Evolutionary conservation across 305 asterid species (phyloP), one percentile per base, ranked within the genome.

Genomic region (Fraxinus ornus): DNA sequence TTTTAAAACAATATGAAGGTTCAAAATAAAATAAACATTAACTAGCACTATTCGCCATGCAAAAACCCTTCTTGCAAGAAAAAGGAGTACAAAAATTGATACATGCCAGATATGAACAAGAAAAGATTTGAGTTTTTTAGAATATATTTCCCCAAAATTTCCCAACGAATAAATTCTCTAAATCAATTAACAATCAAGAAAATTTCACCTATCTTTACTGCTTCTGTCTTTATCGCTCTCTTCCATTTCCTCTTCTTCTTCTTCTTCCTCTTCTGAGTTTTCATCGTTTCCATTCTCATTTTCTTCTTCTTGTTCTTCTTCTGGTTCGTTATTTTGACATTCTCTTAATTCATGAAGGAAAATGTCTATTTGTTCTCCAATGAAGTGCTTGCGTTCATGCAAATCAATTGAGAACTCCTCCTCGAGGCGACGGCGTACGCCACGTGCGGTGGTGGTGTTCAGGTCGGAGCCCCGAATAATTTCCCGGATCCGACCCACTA

Each of bases 341-440:
- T 55, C 26, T 44, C 80, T 39, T 32, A 70, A 79, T 74, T 35
- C 32, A 30, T 68, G 55, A n/a, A 89, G 83, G 81, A 87, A 86
- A 57, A 74, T 1, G 21, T 88, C 87, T 72, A 89, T 89, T 79
- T 89, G 90, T 8, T 89, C 86, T 0, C 84, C 83, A 30, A 89
- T 87, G 70, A 89, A 86, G 10, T 32, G 77, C 64, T 78, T 87
- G 12, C 83, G 78, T 30, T 81, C 89, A 55, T 55, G 77, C 84
- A 89, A 86, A 85, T 81, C 78, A 5, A 87, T 81, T 60, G 88
- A 86, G 35, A 86, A 85, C 79, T 87, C 90, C 78, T 78, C 87
- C 83, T 87, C 92, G 30, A 89, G 86, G 49, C 75, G 85, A 82
- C 89, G 85, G 80, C 92, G 89, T 70, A 89, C 80, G 64, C 82